Evolutionary conservation across 768 basidiomycete genomes (phyloP), one percentile per base, ranked within the genome.

Genomic region (Kondoa malvinella): DNA sequence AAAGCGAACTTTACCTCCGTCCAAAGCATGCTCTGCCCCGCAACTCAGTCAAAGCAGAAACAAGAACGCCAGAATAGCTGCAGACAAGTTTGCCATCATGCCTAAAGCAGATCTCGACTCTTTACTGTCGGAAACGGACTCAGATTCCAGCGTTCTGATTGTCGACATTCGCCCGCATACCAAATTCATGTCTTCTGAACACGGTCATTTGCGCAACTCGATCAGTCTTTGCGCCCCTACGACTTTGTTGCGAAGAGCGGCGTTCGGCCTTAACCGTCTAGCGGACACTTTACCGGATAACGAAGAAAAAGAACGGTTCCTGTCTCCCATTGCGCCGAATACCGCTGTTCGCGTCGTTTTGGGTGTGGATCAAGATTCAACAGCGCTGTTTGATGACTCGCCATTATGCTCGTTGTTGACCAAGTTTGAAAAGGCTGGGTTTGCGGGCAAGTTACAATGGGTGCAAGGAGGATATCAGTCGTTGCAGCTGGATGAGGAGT

Each of bases 151-250:
- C 58, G 66, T 74, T 26, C 85, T 97, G 74, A 77, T 95, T 73
- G 81, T 97, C 78, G 92, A 96, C 79, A 86, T 96, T 66, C 84
- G 92, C 0, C 85, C 90, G 14, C 87, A 88, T 77, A 85, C 86
- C 21, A 83, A 86, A 4, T 86, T 84, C 76, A 77, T 83, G 3
- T 74, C 81, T 8, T 8, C 27, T 3, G 61, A 63, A 84, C 85
- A 67, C 32, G 67, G 68, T 27, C 86, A 90, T 63, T 72, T 95
- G 32, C 81, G 82, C 56, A 73, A 77, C 61, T 86, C 91, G 4
- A 79, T 95, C 65, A 89, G 89, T 61, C 83, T 97, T 70, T 88
- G 88, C 60, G 88, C 95, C 3, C 92, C 94, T 0, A 91, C 92
- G 1, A 96, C 92, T 0, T 85, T 96, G 26, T 85, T 97, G 75